Evolutionary conservation across 2,329 filamentous ascomycete species (phyloP).

Genomic region (Arachnomyces sp.): DNA sequence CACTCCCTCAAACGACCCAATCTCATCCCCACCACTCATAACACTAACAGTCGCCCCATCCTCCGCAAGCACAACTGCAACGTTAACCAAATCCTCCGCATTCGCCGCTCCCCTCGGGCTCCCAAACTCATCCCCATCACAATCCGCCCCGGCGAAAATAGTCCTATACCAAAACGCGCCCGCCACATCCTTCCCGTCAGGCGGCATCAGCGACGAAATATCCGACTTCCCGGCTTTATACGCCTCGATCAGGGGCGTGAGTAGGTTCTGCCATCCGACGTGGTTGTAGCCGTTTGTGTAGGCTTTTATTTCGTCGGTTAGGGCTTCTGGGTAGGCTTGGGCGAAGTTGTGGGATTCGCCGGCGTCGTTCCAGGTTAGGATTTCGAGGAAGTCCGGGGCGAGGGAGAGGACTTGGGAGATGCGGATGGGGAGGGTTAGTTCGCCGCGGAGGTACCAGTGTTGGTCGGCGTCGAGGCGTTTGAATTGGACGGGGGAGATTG

Average conservation of each 20-base stretch:
- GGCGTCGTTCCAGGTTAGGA: conserved; percentile 37
- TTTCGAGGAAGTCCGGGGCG: conserved; percentile 31
- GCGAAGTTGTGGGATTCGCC: conserved; percentile 36
- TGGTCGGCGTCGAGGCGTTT: conserved; percentile 25
- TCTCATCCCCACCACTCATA: too few relatives aligned
- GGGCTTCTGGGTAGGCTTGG: conserved; percentile 29
- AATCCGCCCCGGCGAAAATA: too few relatives aligned
- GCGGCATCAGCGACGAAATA: conserved; percentile 13
- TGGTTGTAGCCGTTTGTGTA: conserved; percentile 29
- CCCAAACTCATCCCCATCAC: too few relatives aligned
- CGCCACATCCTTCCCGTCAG: conserved; percentile 11
- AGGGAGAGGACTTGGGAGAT: conserved; percentile 23
- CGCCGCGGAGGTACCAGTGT: conserved; percentile 33
- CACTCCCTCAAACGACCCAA: too few relatives aligned
- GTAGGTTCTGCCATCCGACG: conserved; percentile 27
- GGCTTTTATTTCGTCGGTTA: conserved; percentile 18
- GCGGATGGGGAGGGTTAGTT: conserved; percentile 28
- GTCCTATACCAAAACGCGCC: conserved; percentile 24
- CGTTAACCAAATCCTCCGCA: too few relatives aligned
- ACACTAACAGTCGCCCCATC: too few relatives aligned
- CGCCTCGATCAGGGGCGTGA: conserved; percentile 29
- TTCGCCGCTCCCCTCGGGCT: too few relatives aligned
- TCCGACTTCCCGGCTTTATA: conserved; percentile 27
- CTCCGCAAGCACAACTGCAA: too few relatives aligned
- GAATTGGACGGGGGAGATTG: conserved; percentile 31